A percentile compares a stretch with the other conserved stretches of the same genome.
phyloP scores from a whole-genome alignment of 345 rosid species.

The Acer saccharum region DNA sequence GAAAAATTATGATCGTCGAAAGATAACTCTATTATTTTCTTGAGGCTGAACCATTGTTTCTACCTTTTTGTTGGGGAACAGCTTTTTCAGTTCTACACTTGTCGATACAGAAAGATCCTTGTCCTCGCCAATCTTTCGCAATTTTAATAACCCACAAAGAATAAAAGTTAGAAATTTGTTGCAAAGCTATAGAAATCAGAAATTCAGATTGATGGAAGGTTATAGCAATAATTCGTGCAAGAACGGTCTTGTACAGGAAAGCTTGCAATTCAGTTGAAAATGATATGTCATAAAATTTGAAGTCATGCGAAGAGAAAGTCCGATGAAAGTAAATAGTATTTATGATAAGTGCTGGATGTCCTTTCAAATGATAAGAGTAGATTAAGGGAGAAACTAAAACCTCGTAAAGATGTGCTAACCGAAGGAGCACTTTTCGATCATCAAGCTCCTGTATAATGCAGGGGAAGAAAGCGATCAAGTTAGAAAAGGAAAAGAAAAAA shows the following conservation, averaged over 20 bases:
- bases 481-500: constrained; percentile 13
- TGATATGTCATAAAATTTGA: neutral
- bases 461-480: constrained; percentile 1
- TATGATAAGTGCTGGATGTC: neutral
- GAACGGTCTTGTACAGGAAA: neutral
- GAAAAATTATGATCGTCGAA: neutral
- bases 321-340: neutral
- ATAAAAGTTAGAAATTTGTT: neutral
- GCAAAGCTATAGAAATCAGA: neutral
- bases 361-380: neutral
- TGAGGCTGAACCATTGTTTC: neutral
- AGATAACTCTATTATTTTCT: neutral
- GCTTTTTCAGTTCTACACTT: constrained; percentile 45
- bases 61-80: constrained; percentile 56
- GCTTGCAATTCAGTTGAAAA: neutral
- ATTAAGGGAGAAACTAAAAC: constrained; percentile 36
- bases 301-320: neutral
- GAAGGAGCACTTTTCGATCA: constrained; percentile 72
- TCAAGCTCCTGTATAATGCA: constrained; percentile 65
- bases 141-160: constrained; percentile 11
- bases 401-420: constrained; percentile 90
- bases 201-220: neutral
- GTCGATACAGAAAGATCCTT: constrained; percentile 52
- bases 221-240: neutral
- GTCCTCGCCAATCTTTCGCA: constrained; percentile 50